phyloP scores from a whole-genome alignment of 2,329 filamentous ascomycete species.

The Cladophialophora carrionii region DNA sequence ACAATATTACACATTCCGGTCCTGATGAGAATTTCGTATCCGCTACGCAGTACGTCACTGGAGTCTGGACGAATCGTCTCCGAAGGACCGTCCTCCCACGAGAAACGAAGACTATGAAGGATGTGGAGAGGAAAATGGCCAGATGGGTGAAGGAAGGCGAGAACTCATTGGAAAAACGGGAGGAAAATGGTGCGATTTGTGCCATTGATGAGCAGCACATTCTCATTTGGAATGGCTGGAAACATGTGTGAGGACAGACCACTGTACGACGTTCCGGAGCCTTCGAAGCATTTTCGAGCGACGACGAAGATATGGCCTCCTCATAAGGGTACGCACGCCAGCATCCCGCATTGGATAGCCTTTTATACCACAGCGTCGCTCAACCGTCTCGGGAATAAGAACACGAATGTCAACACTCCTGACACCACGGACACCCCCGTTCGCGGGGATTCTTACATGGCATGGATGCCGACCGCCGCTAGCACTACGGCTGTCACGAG shows the following conservation, averaged over 20 bases:
- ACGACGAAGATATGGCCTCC: background rate
- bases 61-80: conserved; percentile 63
- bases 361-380: background rate
- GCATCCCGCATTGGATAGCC: background rate
- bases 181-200: conserved; percentile 57
- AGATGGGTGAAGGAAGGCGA: conserved; percentile 33
- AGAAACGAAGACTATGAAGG: conserved; percentile 47
- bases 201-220: conserved; percentile 67
- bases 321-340: background rate
- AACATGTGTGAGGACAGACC: conserved; percentile 53
- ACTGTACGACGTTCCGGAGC: background rate
- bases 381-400: background rate
- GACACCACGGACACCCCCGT: background rate
- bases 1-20: conserved; percentile 44
- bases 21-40: conserved; percentile 52
- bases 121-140: conserved; percentile 46
- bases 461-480: background rate
- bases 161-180: conserved; percentile 38
- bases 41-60: conserved; percentile 54
- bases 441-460: no score
- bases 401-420: background rate
- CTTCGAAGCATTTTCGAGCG: background rate
- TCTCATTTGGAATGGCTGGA: conserved; percentile 61
- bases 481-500: background rate
- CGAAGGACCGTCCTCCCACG: conserved; percentile 49